Conservation (phyloP, 2,329 filamentous ascomycete species). For the Cladosporium sp. region DNA sequence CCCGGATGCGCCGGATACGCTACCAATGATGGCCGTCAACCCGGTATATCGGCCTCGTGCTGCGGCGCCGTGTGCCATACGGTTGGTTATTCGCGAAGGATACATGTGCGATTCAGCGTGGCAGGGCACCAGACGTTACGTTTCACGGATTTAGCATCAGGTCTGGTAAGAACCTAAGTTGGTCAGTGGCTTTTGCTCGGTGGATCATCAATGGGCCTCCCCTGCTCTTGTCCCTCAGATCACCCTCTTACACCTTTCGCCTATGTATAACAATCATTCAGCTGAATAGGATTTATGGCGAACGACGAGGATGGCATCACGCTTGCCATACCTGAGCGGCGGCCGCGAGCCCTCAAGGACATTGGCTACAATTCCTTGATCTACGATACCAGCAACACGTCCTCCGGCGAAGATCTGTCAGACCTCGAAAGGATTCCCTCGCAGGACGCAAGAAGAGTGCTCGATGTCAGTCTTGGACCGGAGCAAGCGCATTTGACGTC, state of each 20-base stretch:
- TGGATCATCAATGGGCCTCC: neutral
- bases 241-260: neutral
- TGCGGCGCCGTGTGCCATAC: constrained; percentile 7
- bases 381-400: constrained; percentile 31
- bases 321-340: constrained; percentile 9
- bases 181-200: constrained; percentile 6
- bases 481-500: constrained; percentile 59
- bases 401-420: constrained; percentile 45
- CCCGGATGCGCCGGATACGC: constrained; percentile 7
- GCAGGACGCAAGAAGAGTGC: constrained; percentile 47
- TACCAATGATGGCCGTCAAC: neutral
- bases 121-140: constrained; percentile 9
- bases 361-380: constrained; percentile 18
- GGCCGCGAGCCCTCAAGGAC: constrained; percentile 8
- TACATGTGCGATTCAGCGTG: constrained; percentile 5
- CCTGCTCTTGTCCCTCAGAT: neutral
- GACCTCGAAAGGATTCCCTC: constrained; percentile 30
- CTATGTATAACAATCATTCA: neutral
- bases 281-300: neutral
- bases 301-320: constrained; percentile 16
- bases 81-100: constrained; percentile 3
- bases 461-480: constrained; percentile 61
- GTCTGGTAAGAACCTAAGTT: neutral
- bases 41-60: neutral
- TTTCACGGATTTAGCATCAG: constrained; percentile 11